Evolutionary conservation across 768 basidiomycete genomes (phyloP).

Genomic region (Mycena filopes): DNA sequence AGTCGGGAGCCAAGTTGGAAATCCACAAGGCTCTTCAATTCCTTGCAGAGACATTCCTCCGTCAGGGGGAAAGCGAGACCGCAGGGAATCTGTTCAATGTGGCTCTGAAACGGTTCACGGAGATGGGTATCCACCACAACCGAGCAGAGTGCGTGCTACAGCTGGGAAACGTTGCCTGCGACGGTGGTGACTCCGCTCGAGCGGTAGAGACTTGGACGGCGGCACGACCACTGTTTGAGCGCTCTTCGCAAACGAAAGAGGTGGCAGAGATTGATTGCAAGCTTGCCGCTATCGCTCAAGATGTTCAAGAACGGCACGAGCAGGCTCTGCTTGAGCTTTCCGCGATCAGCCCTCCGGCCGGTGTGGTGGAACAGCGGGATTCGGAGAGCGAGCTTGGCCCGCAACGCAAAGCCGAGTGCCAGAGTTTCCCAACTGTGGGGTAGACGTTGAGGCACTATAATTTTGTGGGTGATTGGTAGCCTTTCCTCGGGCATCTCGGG

Average conservation of each 20-base stretch:
- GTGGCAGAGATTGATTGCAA: not conserved
- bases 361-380: too few species aligned
- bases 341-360: too few species aligned
- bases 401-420: too few species aligned
- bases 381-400: too few species aligned
- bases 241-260: not conserved
- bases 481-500: too few species aligned
- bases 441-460: too few species aligned
- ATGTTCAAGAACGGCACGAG: too few species aligned
- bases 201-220: not conserved
- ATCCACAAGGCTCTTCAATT: not conserved
- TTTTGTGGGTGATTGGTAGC: too few species aligned
- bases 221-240: constrained; percentile 1
- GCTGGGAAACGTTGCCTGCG: not conserved
- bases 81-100: not conserved
- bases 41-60: not conserved
- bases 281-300: too few species aligned
- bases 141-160: constrained; percentile 1
- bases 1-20: not conserved
- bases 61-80: not conserved
- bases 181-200: not conserved
- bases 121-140: not conserved
- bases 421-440: too few species aligned
- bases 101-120: not conserved
- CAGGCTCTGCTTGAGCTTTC: too few species aligned